Conservation (phyloP, 805 yeast species). For the Teunomyces stri region DNA sequence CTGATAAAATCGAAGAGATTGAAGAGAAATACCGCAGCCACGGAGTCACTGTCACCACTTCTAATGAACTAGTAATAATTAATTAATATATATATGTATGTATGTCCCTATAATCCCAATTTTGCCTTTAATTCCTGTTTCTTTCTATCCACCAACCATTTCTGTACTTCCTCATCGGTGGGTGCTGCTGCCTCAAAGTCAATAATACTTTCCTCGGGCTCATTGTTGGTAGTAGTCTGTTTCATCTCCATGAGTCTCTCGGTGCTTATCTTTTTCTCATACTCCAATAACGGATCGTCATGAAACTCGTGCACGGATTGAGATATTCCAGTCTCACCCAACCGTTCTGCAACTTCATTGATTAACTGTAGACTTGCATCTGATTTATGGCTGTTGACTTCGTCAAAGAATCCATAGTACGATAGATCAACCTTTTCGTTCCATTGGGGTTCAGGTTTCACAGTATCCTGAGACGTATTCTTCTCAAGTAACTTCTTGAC, state of each 20-base stretch:
- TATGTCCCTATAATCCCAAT: constrained; percentile 18
- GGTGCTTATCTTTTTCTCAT: constrained; percentile 25
- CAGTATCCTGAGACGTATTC: constrained; percentile 19
- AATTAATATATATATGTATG: not conserved
- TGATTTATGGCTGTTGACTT: constrained; percentile 6
- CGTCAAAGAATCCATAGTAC: constrained; percentile 47
- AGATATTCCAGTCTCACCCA: constrained; percentile 6
- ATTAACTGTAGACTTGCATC: constrained; percentile 7
- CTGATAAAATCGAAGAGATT: constrained; percentile 36
- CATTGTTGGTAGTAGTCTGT: constrained; percentile 1
- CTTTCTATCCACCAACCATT: constrained; percentile 45
- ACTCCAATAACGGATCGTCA: constrained; percentile 21
- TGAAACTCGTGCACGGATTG: not conserved
- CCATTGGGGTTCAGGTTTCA: constrained; percentile 7
- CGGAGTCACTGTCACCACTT: constrained; percentile 27
- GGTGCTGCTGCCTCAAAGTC: constrained; percentile 28
- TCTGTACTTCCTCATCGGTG: constrained; percentile 39
- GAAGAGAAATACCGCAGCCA: constrained; percentile 29
- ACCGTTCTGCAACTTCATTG: constrained; percentile 11
- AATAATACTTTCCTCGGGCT: constrained; percentile 12
- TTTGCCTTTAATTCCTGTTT: constrained; percentile 41
- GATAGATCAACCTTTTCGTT: constrained; percentile 21
- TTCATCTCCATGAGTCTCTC: constrained; percentile 14
- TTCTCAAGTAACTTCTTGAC: constrained; percentile 38
- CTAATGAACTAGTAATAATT: not conserved